Base-by-base conservation (phyloP, 768 basidiomycete genomes). In the Russula compacta region DNA sequence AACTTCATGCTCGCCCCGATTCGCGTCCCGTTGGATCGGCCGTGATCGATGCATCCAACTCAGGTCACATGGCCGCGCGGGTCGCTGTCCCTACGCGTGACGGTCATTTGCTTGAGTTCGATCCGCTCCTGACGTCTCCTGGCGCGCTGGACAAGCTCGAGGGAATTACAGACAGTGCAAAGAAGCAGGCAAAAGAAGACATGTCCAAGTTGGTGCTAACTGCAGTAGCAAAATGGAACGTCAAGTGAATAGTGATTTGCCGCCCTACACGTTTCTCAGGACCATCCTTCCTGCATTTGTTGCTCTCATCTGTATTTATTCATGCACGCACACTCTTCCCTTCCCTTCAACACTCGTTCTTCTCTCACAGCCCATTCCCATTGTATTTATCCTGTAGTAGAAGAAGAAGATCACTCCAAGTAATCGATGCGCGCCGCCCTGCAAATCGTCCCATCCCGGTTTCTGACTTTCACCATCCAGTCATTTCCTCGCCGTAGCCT, bases 81-180 rank as follows among this genome's bases (percentile, higher is more conserved):
- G 83, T 91, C 12, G 83, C 86, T 1, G 85, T 93, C n/a, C 84
- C 88, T 5, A 91, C 85, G 0, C 82, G 79, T 43, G 89, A 92
- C 66, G 92, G 92, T 0, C 83, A 87, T 66, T 71, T 87, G n/a
- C 78, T 95, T 29, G 85, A 86, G 70, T 93, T 95, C 67, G 87
- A 95, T 66, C 92, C 92, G 9, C 74, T 95, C 46, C 78, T 79
- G 60, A 84, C 87, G 14, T 84, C 86, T 2, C 85, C 90, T 1
- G 78, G 79, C 2, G 78, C 87, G 51, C 73, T 95, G 35, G 87
- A 92, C 67, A 83, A 81, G 36, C 77, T 91, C 8, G 85, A 89
- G 56, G 89, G 88, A 5, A 87, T 92, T 61, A 83, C 87, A 0
- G 83, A 86, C 58, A 87, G 85, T 67, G 88, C 89, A 46, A 92